Conservation (phyloP, 139 green algal genomes). For the Limnomonas spitsbergensis region DNA sequence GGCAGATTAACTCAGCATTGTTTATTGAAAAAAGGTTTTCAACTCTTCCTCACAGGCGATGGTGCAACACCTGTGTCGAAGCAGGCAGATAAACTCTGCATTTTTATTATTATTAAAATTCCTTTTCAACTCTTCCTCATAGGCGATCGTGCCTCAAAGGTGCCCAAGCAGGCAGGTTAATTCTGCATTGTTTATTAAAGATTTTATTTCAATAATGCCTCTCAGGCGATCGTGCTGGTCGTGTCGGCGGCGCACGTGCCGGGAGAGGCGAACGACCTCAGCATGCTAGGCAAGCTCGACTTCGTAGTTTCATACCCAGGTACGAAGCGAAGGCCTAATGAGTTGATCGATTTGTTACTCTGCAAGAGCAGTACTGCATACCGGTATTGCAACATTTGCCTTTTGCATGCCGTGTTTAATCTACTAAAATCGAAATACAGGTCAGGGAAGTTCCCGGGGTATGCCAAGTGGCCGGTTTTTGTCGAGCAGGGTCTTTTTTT, state of each 20-base stretch:
- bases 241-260: slow-evolving; percentile 27
- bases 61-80: not conserved
- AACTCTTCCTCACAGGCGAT: not conserved
- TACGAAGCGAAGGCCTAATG: no score
- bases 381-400: no score
- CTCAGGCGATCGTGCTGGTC: slow-evolving; percentile 37
- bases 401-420: no score
- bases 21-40: not conserved
- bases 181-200: not conserved
- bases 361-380: no score
- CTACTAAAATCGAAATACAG: no score
- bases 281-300: slow-evolving; percentile 25
- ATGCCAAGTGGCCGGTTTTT: no score
- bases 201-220: not conserved
- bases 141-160: not conserved
- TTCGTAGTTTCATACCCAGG: slow-evolving; percentile 24
- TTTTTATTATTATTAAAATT: no score
- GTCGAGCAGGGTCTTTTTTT: no score
- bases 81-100: no score
- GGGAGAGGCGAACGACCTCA: slow-evolving; percentile 34
- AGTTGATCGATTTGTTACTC: no score
- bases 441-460: no score
- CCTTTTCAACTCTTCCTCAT: not conserved
- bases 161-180: not conserved
- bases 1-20: no score